Evolutionary conservation across 2,329 filamentous ascomycete species (phyloP).

Genomic region (Mycosphaerella sp.): DNA sequence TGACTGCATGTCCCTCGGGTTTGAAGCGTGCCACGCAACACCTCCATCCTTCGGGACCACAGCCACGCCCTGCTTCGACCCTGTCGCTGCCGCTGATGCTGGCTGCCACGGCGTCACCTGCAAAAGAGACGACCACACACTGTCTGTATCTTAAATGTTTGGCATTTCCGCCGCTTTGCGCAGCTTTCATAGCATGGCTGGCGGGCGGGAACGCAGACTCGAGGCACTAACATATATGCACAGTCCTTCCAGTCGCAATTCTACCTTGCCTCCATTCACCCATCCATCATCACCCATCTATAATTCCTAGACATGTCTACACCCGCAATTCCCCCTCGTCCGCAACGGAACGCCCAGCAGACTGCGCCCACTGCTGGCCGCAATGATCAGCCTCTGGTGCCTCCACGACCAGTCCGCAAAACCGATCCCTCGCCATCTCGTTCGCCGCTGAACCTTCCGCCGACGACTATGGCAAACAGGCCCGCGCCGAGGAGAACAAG

Average conservation of each 20-base stretch:
- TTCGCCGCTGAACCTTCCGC: constrained; percentile 73
- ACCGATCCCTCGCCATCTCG: constrained; percentile 77
- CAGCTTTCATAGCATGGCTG: neutral
- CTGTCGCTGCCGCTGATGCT: constrained; percentile 1
- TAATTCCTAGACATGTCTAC: constrained; percentile 6
- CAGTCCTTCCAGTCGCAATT: constrained; percentile 4
- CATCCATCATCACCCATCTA: neutral
- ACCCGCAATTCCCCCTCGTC: constrained; percentile 57
- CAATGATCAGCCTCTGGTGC: constrained; percentile 61
- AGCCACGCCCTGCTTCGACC: neutral
- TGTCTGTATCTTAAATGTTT: neutral
- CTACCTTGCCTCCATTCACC: neutral
- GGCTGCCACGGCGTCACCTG: constrained; percentile 1
- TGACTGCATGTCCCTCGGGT: neutral
- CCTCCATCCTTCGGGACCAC: neutral
- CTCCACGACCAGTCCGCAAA: constrained; percentile 69
- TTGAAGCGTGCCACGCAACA: neutral
- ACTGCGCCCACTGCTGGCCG: constrained; percentile 40
- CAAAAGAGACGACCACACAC: neutral
- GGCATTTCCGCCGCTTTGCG: constrained; percentile 4
- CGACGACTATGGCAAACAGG: constrained; percentile 40
- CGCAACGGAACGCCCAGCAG: constrained; percentile 44
- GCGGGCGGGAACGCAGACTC: constrained; percentile 9
- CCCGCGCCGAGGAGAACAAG: constrained; percentile 44
- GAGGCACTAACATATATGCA: constrained; percentile 5